Evolutionary conservation across 2,329 filamentous ascomycete species (phyloP).

Genomic region (Zasmidium cellare): DNA sequence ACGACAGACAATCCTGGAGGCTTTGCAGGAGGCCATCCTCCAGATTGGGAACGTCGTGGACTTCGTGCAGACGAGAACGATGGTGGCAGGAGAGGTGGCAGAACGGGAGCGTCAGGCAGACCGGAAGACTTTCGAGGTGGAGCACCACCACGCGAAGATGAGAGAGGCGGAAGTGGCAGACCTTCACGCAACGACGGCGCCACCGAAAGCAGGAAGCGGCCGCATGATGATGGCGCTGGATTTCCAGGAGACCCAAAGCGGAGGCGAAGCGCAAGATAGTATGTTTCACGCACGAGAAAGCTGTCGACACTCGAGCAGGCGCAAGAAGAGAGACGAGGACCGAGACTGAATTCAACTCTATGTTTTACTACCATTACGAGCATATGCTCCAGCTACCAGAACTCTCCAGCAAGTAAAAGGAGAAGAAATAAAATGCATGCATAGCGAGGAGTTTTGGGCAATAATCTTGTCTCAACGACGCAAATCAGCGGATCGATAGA

Average conservation of each 20-base stretch:
- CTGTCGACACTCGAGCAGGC: not conserved
- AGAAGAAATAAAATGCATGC: not conserved
- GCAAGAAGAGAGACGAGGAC: not conserved
- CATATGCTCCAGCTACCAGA: not conserved
- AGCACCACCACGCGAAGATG: slow-evolving; percentile 23
- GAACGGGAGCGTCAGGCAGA: slow-evolving; percentile 16
- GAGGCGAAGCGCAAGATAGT: slow-evolving; percentile 23
- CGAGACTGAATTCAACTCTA: not conserved
- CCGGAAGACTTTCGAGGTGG: slow-evolving; percentile 24
- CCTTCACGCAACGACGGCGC: slow-evolving; percentile 18
- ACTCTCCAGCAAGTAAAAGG: not conserved
- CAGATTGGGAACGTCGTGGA: slow-evolving; percentile 23
- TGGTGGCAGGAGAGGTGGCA: slow-evolving; percentile 16
- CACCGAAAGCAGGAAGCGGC: slow-evolving; percentile 28
- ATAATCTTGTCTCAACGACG: not conserved
- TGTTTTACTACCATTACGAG: slow-evolving; percentile 1
- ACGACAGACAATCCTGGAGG: slow-evolving; percentile 12
- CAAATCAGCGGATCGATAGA: not conserved
- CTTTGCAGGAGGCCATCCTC: slow-evolving; percentile 6
- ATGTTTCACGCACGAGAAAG: not conserved
- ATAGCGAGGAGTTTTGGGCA: not conserved
- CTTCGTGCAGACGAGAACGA: slow-evolving; percentile 14
- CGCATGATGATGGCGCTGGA: slow-evolving; percentile 27
- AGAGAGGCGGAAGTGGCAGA: slow-evolving; percentile 16
- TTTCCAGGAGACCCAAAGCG: slow-evolving; percentile 17